Percentiles rank a stretch among this genome's conserved stretches.
These are phyloP conservation scores for Fonsecaea multimorphosa DNA, from an alignment of 2,329 filamentous ascomycete genomes.

Conservation along the genomic window DNA sequence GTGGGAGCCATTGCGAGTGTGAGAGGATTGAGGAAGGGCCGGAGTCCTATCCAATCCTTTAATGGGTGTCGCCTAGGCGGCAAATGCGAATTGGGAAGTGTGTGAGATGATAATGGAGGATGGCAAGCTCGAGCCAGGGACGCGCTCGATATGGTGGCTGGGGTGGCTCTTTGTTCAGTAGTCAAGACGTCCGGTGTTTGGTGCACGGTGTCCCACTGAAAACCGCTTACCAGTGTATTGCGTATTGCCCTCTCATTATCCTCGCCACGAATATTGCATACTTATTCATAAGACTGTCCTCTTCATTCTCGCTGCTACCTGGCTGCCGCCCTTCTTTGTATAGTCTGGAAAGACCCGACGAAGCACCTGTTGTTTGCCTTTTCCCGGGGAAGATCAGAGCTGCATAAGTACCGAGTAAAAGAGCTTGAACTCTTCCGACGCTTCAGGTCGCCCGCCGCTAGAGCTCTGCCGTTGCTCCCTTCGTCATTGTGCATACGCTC, in stretches of 20 bases:
- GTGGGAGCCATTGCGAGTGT: background rate
- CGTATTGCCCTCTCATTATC: background rate
- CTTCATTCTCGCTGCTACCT: background rate
- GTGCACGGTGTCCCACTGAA: background rate
- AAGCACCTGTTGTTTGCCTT: background rate
- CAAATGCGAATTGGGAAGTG: background rate
- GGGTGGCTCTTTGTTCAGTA: background rate
- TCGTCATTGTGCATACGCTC: constrained; percentile 34
- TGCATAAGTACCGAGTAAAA: background rate
- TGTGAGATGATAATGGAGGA: background rate
- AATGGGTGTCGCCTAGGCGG: background rate
- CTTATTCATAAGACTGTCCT: background rate
- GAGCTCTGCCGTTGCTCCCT: constrained; percentile 4
- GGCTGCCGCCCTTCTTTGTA: background rate
- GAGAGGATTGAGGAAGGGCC: background rate
- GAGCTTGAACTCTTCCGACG: constrained; percentile 7
- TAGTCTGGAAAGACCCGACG: background rate
- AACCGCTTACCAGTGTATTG: background rate
- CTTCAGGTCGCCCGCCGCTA: background rate
- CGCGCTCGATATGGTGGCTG: background rate
- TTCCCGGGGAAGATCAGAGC: background rate
- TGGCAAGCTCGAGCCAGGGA: background rate
- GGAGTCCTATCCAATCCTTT: background rate
- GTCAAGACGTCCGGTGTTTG: background rate
- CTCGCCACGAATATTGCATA: background rate